Conservation (phyloP, 257 asterid genomes). For the Solanum virginianum region DNA sequence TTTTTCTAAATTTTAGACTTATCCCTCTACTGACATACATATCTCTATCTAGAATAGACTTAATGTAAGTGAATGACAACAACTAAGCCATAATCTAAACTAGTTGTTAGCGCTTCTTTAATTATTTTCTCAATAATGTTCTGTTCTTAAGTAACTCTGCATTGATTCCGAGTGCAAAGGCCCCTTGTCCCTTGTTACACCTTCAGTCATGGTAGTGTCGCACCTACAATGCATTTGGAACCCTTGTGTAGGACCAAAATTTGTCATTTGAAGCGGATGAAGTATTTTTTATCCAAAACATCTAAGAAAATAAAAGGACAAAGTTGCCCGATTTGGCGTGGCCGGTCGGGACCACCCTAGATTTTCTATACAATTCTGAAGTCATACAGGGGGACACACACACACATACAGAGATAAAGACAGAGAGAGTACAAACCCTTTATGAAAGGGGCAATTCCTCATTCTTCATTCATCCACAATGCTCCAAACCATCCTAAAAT, state of each 20-base stretch:
- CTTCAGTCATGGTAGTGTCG: neutral
- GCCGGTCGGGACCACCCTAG: neutral
- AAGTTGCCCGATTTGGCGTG: neutral
- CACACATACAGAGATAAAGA: neutral
- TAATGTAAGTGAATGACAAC: neutral
- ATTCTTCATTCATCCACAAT: slow-evolving; percentile 39
- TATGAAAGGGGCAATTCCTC: neutral
- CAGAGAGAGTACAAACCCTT: neutral
- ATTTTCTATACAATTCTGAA: neutral
- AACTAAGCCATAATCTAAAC: neutral
- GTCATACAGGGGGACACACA: neutral
- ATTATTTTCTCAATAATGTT: neutral
- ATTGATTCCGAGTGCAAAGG: neutral
- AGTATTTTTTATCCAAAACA: neutral
- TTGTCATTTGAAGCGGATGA: neutral
- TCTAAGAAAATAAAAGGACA: neutral
- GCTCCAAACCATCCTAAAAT: slow-evolving; percentile 70
- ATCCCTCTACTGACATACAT: neutral
- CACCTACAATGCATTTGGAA: neutral
- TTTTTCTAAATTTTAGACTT: neutral
- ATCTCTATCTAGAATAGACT: neutral
- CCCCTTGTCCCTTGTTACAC: neutral
- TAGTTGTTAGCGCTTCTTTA: neutral
- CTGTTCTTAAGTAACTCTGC: neutral
- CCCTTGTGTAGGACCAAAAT: neutral